Percentiles rank a stretch among this genome's conserved stretches.
These are phyloP conservation scores for Blastobotrys apis DNA, from an alignment of 1,139 yeast species.

Conservation along the genomic window DNA sequence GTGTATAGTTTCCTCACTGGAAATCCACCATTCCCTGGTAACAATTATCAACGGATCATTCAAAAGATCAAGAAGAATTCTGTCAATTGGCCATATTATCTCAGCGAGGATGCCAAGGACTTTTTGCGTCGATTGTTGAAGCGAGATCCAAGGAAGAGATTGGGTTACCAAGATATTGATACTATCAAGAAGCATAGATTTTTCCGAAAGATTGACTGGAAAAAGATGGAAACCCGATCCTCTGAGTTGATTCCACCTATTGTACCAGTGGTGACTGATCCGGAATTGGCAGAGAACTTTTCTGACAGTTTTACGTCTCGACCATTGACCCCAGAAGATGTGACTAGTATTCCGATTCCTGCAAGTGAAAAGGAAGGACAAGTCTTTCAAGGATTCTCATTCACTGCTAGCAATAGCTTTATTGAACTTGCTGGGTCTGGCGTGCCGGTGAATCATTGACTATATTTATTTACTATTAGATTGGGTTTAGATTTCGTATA, in stretches of 20 bases:
- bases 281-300: slow-evolving; percentile 86
- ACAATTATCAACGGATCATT: slow-evolving; percentile 72
- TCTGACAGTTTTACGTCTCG: slow-evolving; percentile 84
- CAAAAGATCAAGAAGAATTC: slow-evolving; percentile 68
- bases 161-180: slow-evolving; percentile 65
- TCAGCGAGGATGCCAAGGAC: slow-evolving; percentile 83
- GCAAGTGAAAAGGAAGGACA: slow-evolving; percentile 13
- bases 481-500: slow-evolving; percentile 36
- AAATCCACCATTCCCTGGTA: slow-evolving; percentile 91
- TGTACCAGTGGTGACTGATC: slow-evolving; percentile 78
- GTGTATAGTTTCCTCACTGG: slow-evolving; percentile 85
- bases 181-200: slow-evolving; percentile 66
- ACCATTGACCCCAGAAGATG: slow-evolving; percentile 39
- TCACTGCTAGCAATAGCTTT: slow-evolving; percentile 32
- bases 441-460: slow-evolving; percentile 13
- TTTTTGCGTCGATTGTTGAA: slow-evolving; percentile 66
- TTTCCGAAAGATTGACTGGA: slow-evolving; percentile 78
- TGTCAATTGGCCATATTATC: slow-evolving; percentile 73
- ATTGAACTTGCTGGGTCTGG: slow-evolving; percentile 26
- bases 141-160: slow-evolving; percentile 69
- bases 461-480: slow-evolving; percentile 2
- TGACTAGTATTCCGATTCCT: slow-evolving; percentile 20
- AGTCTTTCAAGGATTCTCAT: slow-evolving; percentile 34
- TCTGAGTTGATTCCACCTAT: slow-evolving; percentile 65
- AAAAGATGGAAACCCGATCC: slow-evolving; percentile 49